Evolutionary conservation across 768 basidiomycete species (phyloP).

Genomic region (Butyriboletus loyo): DNA sequence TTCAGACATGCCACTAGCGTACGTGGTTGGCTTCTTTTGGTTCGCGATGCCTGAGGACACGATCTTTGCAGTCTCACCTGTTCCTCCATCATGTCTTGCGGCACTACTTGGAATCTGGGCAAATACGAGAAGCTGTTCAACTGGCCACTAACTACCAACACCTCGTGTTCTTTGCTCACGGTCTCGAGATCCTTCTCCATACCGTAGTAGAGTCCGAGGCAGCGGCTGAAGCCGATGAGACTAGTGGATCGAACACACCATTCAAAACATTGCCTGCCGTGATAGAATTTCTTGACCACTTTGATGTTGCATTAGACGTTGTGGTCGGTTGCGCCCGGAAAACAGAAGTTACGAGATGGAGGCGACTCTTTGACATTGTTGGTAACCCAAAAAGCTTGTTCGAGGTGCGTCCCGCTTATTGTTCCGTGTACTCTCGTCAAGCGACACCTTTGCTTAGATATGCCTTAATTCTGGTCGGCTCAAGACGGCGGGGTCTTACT

Average conservation of each 20-base stretch:
- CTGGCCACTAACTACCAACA: conserved; percentile 86
- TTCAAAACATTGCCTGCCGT: conserved; percentile 55
- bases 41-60: not conserved
- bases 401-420: conserved; percentile 54
- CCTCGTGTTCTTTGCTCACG: conserved; percentile 90
- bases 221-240: conserved; percentile 31
- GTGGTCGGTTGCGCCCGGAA: conserved; percentile 96
- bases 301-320: conserved; percentile 86
- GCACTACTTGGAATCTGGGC: conserved; percentile 66
- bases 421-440: not conserved
- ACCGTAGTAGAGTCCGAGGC: conserved; percentile 88
- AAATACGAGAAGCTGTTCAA: conserved; percentile 71
- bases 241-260: conserved; percentile 15
- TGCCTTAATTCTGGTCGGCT: conserved; percentile 71
- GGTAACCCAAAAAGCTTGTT: conserved; percentile 90
- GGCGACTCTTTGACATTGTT: conserved; percentile 81
- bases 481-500: conserved; percentile 88
- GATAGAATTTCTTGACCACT: conserved; percentile 92
- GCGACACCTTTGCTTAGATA: conserved; percentile 44
- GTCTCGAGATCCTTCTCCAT: conserved; percentile 91
- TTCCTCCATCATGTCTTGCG: conserved; percentile 91
- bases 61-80: conserved; percentile 70
- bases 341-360: conserved; percentile 92
- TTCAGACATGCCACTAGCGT: conserved; percentile 92
- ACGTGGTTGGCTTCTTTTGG: conserved; percentile 29